phyloP scores from a whole-genome alignment of 2,329 filamentous ascomycete species.

The Calycina herbarum region DNA sequence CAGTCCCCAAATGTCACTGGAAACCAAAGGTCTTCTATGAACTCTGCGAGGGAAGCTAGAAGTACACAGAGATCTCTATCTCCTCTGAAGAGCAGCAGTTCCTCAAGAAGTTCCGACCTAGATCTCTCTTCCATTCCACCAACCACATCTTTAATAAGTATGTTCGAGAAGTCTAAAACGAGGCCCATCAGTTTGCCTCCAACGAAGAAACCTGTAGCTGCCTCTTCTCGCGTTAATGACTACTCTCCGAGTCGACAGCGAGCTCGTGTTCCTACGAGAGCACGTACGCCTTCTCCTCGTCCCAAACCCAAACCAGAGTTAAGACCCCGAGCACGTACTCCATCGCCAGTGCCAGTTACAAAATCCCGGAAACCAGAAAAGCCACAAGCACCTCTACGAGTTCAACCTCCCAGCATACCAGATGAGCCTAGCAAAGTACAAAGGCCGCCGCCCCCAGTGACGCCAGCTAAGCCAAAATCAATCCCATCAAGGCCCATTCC shows the following conservation, averaged over 20 bases:
- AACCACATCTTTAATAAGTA: conserved; percentile 63
- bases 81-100: conserved; percentile 26
- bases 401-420: not conserved
- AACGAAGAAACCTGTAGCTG: conserved; percentile 17
- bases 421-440: not conserved
- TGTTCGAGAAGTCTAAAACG: conserved; percentile 60
- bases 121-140: conserved; percentile 62
- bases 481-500: conserved; percentile 20
- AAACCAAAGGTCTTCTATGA: conserved; percentile 20
- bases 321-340: conserved; percentile 16
- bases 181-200: conserved; percentile 17
- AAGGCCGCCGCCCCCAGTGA: conserved; percentile 14
- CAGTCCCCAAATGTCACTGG: conserved; percentile 41
- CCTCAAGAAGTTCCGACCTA: conserved; percentile 35
- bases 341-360: conserved; percentile 7
- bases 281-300: conserved; percentile 15
- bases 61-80: conserved; percentile 18
- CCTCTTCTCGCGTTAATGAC: not conserved
- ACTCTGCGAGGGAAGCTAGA: conserved; percentile 7
- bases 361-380: conserved; percentile 5
- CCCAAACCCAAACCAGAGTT: conserved; percentile 19
- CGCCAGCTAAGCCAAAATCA: conserved; percentile 24
- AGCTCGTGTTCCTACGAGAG: conserved; percentile 15
- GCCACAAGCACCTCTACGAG: not conserved
- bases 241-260: conserved; percentile 18